phyloP scores from a whole-genome alignment of 2,329 filamentous ascomycete genomes.

The Fonsecaea monophora region DNA sequence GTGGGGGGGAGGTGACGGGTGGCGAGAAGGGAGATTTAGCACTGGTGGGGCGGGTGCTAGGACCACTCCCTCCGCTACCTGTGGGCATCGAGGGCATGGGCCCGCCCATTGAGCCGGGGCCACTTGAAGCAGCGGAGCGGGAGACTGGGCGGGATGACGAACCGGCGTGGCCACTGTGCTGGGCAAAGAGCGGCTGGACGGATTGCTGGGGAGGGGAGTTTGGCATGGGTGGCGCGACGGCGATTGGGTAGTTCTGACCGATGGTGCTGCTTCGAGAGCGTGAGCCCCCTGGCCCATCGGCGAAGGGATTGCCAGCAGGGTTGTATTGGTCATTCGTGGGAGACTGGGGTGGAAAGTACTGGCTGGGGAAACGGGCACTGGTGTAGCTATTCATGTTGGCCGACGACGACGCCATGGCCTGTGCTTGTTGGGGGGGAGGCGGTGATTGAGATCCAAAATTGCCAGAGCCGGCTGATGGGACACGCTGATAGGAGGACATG shows the following conservation, averaged over 20 bases:
- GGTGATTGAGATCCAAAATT: slow-evolving; percentile 25
- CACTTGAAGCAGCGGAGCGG: slow-evolving; percentile 18
- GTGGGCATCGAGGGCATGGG: slow-evolving; percentile 27
- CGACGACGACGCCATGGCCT: slow-evolving; percentile 8
- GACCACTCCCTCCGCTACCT: slow-evolving; percentile 19
- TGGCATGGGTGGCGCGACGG: slow-evolving; percentile 33
- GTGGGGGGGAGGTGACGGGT: slow-evolving; percentile 36
- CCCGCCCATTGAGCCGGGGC: slow-evolving; percentile 11
- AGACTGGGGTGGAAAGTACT: slow-evolving; percentile 33
- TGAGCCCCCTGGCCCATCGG: slow-evolving; percentile 19
- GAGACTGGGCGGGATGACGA: slow-evolving; percentile 36
- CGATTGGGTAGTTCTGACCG: slow-evolving; percentile 37
- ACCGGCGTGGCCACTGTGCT: slow-evolving; percentile 33
- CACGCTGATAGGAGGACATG: slow-evolving; percentile 29
- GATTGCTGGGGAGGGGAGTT: slow-evolving; percentile 30
- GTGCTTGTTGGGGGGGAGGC: slow-evolving; percentile 15
- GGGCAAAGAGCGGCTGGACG: slow-evolving; percentile 37
- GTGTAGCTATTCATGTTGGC: slow-evolving; percentile 14
- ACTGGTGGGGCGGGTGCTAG: slow-evolving; percentile 33
- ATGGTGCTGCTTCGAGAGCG: slow-evolving; percentile 39
- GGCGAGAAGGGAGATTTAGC: slow-evolving; percentile 39
- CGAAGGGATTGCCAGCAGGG: slow-evolving; percentile 26
- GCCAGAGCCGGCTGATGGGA: slow-evolving; percentile 22
- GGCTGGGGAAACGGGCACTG: slow-evolving; percentile 35
- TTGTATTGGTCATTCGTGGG: slow-evolving; percentile 27